These are phyloP conservation scores for Diaporthe sp. DNA, from an alignment of 2,329 filamentous ascomycete genomes.

Conservation along the genomic window DNA sequence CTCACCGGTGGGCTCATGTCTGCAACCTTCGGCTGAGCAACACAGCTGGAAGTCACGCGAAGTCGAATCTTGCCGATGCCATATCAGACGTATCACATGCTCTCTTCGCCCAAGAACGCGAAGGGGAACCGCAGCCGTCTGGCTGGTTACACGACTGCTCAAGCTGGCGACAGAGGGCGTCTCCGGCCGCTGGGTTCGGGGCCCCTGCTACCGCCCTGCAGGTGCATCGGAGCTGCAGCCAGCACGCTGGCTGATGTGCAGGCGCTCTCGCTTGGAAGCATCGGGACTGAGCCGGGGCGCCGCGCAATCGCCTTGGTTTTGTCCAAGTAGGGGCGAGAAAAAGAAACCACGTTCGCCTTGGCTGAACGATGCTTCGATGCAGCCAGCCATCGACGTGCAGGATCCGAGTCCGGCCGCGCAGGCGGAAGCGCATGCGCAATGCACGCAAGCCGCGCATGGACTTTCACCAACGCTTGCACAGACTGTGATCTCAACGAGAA, in stretches of 20 bases:
- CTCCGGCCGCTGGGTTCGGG: background rate
- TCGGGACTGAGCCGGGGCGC: conserved; percentile 18
- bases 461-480: conserved; percentile 17
- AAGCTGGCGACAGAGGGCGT: conserved; percentile 26
- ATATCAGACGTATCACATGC: conserved; percentile 29
- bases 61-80: background rate
- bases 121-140: conserved; percentile 22
- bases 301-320: conserved; percentile 11
- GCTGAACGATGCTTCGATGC: conserved; percentile 1
- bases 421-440: conserved; percentile 11
- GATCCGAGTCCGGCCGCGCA: conserved; percentile 12
- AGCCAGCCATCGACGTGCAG: background rate
- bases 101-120: background rate
- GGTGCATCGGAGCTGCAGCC: conserved; percentile 15
- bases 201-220: conserved; percentile 5
- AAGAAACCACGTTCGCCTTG: conserved; percentile 7
- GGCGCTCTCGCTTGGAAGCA: conserved; percentile 6
- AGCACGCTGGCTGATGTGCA: conserved; percentile 17
- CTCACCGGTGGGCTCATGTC: conserved; percentile 15
- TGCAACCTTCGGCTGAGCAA: conserved; percentile 11
- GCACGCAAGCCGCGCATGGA: conserved; percentile 4
- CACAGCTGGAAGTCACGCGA: background rate
- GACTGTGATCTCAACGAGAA: background rate
- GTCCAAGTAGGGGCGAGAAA: background rate
- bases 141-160: conserved; percentile 4